Evolutionary conservation across 202 grass and related monocot genomes (phyloP).

Genomic region (Musa balbisiana): DNA sequence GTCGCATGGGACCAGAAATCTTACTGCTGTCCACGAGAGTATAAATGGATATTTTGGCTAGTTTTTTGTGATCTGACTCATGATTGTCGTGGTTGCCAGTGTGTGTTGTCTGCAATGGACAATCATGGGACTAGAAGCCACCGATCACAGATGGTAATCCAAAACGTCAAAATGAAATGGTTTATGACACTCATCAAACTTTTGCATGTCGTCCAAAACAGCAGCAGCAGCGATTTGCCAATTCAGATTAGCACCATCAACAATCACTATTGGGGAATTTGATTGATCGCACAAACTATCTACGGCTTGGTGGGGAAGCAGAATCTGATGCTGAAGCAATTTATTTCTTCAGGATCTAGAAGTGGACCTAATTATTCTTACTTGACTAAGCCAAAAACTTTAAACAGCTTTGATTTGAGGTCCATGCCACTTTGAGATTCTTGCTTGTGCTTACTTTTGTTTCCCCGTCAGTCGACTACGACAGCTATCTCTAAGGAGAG

Average conservation of each 20-base stretch:
- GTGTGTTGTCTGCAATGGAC: no score
- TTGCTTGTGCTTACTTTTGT: neutral
- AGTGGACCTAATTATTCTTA: neutral
- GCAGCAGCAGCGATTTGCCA: neutral
- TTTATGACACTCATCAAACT: neutral
- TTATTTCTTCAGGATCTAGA: neutral
- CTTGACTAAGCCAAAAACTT: neutral
- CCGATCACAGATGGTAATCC: no score
- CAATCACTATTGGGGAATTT: neutral
- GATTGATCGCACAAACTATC: neutral
- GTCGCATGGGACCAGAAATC: neutral
- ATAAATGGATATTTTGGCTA: no score
- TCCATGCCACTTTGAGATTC: neutral
- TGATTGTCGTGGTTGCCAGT: neutral
- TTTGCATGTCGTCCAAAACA: neutral
- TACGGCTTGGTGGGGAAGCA: neutral
- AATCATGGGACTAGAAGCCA: no score
- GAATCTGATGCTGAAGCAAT: neutral
- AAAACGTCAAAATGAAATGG: no score
- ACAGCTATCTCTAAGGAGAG: no score
- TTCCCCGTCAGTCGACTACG: neutral
- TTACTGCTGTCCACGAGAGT: neutral
- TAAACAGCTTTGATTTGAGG: no score
- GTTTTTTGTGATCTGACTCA: neutral
- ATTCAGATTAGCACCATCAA: neutral